Base-by-base conservation (phyloP, 2,329 filamentous ascomycete genomes). In the Microcyclospora tardicrescens region DNA sequence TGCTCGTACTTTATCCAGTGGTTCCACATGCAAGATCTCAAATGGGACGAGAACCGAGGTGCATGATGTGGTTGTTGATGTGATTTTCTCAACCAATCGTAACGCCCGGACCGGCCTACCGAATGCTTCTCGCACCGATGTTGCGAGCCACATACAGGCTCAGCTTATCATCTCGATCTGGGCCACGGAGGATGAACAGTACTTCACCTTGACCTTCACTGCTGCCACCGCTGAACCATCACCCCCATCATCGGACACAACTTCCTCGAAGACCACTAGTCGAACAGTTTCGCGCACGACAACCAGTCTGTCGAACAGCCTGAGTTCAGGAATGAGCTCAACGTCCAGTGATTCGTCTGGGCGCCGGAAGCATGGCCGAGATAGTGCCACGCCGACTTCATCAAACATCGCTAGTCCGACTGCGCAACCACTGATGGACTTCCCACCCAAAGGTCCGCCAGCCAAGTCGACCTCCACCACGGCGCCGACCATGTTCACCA, bases 81-180 rank as follows among this genome's bases (percentile, higher is more conserved):
- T 86, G 0, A 63, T 83, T 19, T 69, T 85, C 34, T 69, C 73
- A 11, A 67, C 70, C 10, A 64, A 67, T 28, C 53, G 66, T 13
- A 58, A 62, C 36, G 38, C 53, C 0, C 36, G 36, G 28, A 57
- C 57, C 0, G 64, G 64, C 38, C 55, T 67, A 6, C 54, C 60
- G 47, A 15, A 59, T 57, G 36, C 66, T 2, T 40, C 43, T 11
- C 48, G 52, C 19, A 44, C 44, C 3, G 44, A 51, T 4, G 37
- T 37, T 10, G 33, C 47, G 2, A 44, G 49, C 59, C 61, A 68
- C 27, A 58, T 75, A 0, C 73, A 74, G 45, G 78, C 81, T 15
- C 80, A 79, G 46, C 83, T 86, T 78, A 83, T 85, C 34, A 74
- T 86, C 15, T 81, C 77, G 1, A 72, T 83, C 6, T 87, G 81